Base-by-base conservation (phyloP, 108 stramenopile species). In the Skeletonema menzelii region DNA sequence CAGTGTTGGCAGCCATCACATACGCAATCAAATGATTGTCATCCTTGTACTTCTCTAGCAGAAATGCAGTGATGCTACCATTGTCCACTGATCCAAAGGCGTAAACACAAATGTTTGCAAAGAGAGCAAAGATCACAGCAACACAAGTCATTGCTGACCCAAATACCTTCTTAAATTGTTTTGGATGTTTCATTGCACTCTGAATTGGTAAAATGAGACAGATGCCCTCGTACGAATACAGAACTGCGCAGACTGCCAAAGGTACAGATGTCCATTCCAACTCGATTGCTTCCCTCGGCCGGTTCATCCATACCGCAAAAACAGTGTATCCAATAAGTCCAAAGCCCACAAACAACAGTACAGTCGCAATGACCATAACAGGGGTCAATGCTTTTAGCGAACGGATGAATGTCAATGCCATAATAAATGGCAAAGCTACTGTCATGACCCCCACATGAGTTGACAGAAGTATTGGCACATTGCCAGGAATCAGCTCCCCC, bases 201-300 rank as follows among this genome's bases (percentile, higher is more conserved):
- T 91, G 86, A 15, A 91, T 71, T 10, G 91, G 91, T 27, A 91
- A 42, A 46, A 91, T 82, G 8, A 91, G 53, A 64, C 84, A 85
- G 42, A 91, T 91, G 8, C 91, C 91, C 72, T 91, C 91, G 64
- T 76, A 89, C 20, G 82, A 82, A 61, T 88, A 91, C 13, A 91
- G 46, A 60, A 91, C 87, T 22, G 86, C 91, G 65, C 91, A 89
- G 8, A 89, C 17, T 8, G 91, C 88, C 77, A 91, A 56, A 0
- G 88, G 86, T 8, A 64, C 75, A 5, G 59, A 27, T 3, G 56
- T 59, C 73, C 73, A 74, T 32, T 74, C 8, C 5, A 74, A 13
- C 27, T 74, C 73, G 3, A 74, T 28, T 12, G 57, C 40, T 22
- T 74, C 70, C 28, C 32, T 56, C 10, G 83, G 83, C 24, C 82